These are phyloP conservation scores for Xerocomus brunneocitrinus DNA, from an alignment of 768 basidiomycete species.

Conservation along the genomic window DNA sequence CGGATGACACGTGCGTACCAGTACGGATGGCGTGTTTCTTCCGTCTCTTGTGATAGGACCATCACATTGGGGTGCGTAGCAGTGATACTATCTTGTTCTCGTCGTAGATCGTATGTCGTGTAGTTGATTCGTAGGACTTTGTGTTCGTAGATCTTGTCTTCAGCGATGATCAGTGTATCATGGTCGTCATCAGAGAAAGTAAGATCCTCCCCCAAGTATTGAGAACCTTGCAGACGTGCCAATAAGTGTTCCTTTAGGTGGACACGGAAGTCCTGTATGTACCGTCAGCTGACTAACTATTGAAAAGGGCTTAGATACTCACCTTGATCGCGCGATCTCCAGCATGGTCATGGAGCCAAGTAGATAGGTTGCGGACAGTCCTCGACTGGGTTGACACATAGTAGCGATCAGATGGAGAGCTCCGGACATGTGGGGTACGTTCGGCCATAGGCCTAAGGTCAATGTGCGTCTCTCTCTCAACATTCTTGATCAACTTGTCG, in stretches of 20 bases:
- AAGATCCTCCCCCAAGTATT: constrained; percentile 26
- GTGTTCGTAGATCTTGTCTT: constrained; percentile 22
- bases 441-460: neutral
- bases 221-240: constrained; percentile 3
- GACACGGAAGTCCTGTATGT: constrained; percentile 14
- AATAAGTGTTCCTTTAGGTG: constrained; percentile 21
- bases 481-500: neutral
- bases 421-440: neutral
- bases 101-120: constrained; percentile 26
- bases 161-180: constrained; percentile 10
- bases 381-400: neutral
- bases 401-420: neutral
- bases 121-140: constrained; percentile 25
- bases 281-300: no score
- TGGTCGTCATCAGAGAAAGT: constrained; percentile 21
- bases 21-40: constrained; percentile 12
- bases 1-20: neutral
- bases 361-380: neutral
- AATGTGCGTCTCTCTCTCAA: no score
- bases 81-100: constrained; percentile 37
- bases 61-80: constrained; percentile 36
- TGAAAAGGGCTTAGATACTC: neutral
- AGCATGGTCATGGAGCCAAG: neutral
- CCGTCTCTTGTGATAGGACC: constrained; percentile 26
- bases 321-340: neutral